Percentiles rank a stretch among this genome's conserved stretches.
phyloP scores from a whole-genome alignment of 768 basidiomycete species.

The Tricholoma sp. region DNA sequence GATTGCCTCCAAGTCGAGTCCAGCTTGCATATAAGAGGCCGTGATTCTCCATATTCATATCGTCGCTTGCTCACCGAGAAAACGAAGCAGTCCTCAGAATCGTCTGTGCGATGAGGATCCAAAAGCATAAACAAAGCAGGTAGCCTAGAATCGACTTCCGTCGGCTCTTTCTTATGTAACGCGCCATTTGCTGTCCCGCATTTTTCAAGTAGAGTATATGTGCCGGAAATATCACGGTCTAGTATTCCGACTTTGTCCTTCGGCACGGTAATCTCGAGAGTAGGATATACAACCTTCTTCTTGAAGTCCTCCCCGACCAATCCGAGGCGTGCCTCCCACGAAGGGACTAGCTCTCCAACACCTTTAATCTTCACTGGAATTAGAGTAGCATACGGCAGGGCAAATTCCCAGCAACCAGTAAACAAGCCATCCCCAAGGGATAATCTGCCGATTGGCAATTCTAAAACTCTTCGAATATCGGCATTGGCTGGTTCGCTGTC shows the following conservation, averaged over 20 bases:
- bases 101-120: conserved; percentile 79
- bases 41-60: conserved; percentile 74
- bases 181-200: conserved; percentile 88
- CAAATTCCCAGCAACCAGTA: conserved; percentile 74
- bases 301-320: conserved; percentile 59
- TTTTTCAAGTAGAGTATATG: conserved; percentile 72
- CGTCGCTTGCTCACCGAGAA: conserved; percentile 78
- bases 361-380: conserved; percentile 62
- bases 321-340: conserved; percentile 83
- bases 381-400: conserved; percentile 54
- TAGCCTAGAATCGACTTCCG: conserved; percentile 37
- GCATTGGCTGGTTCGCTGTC: conserved; percentile 69
- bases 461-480: conserved; percentile 68
- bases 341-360: conserved; percentile 63
- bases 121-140: conserved; percentile 78
- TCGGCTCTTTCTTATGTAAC: conserved; percentile 59
- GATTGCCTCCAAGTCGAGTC: conserved; percentile 78
- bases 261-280: conserved; percentile 58
- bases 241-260: conserved; percentile 40
- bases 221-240: conserved; percentile 80
- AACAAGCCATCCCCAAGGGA: conserved; percentile 54
- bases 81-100: conserved; percentile 74
- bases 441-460: conserved; percentile 73
- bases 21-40: conserved; percentile 72
- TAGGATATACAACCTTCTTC: conserved; percentile 62